Percentiles rank a stretch among this genome's conserved stretches.
These are phyloP conservation scores for Pythium rishiriense DNA, from an alignment of 352 stramenopile species.

Conservation along the genomic window DNA sequence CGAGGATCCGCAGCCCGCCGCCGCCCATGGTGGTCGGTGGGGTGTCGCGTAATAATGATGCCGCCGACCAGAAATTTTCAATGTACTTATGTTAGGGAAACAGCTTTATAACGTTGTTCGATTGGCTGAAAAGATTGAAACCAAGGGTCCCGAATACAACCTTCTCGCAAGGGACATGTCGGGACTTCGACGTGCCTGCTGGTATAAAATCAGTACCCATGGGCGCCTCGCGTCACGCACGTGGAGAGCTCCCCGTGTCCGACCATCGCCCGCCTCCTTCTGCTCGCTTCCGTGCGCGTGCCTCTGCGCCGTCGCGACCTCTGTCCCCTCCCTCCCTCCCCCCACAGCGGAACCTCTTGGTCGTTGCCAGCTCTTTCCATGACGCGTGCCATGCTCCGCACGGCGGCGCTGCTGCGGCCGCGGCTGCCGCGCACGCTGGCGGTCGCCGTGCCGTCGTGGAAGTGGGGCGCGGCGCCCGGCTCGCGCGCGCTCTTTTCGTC, in stretches of 20 bases:
- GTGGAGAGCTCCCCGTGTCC: neutral
- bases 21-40: constrained; percentile 24
- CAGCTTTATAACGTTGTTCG: neutral
- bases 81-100: no score
- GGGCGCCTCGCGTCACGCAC: neutral
- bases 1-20: constrained; percentile 33
- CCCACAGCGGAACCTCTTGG: neutral
- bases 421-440: constrained; percentile 15
- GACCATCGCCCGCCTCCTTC: neutral
- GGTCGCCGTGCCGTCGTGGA: neutral
- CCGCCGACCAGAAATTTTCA: neutral
- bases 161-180: neutral
- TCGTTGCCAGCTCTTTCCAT: neutral
- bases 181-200: no score
- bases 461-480: neutral
- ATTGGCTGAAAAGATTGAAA: neutral
- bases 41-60: neutral
- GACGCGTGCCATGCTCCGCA: constrained; percentile 26
- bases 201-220: neutral
- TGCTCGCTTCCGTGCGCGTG: no score
- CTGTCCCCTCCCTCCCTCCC: no score
- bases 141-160: neutral
- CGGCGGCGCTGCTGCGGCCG: constrained; percentile 23
- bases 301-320: no score
- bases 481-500: constrained; percentile 26